These are phyloP conservation scores for Xylariaceae sp. DNA, from an alignment of 2,329 filamentous ascomycete genomes.

Conservation along the genomic window DNA sequence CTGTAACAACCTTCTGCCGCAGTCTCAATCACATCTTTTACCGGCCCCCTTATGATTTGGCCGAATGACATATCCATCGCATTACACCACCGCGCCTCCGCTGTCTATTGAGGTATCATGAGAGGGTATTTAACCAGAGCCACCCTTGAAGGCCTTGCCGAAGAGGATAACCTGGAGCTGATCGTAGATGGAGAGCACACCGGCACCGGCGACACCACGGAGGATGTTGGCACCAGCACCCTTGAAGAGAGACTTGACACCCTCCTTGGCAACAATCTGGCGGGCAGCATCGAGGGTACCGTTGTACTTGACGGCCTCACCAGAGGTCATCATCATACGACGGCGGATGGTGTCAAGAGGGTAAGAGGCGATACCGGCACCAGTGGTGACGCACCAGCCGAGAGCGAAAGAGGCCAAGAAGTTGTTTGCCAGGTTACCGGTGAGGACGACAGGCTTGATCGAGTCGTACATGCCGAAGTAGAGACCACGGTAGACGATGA, in stretches of 20 bases:
- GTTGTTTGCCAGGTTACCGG: conserved; percentile 89
- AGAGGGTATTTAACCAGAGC: conserved; percentile 41
- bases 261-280: conserved; percentile 97
- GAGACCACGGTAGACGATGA: conserved; percentile 99
- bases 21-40: conserved; percentile 43
- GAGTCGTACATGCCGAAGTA: conserved; percentile 99
- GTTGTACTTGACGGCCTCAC: conserved; percentile 99
- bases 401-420: conserved; percentile 99
- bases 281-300: conserved; percentile 89
- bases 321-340: conserved; percentile 99
- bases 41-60: conserved; percentile 37
- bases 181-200: conserved; percentile 99
- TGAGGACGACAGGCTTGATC: conserved; percentile 96
- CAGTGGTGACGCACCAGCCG: conserved; percentile 98
- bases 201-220: conserved; percentile 99
- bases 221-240: conserved; percentile 99
- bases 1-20: conserved; percentile 39
- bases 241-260: conserved; percentile 99
- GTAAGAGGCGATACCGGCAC: conserved; percentile 99
- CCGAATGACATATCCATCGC: conserved; percentile 24
- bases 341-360: conserved; percentile 99
- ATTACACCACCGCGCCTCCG: conserved; percentile 36
- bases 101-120: conserved; percentile 40
- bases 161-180: conserved; percentile 99
- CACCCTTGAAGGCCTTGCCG: conserved; percentile 96